phyloP scores from a whole-genome alignment of 2,329 filamentous ascomycete species.

The Trichoderma sp. region DNA sequence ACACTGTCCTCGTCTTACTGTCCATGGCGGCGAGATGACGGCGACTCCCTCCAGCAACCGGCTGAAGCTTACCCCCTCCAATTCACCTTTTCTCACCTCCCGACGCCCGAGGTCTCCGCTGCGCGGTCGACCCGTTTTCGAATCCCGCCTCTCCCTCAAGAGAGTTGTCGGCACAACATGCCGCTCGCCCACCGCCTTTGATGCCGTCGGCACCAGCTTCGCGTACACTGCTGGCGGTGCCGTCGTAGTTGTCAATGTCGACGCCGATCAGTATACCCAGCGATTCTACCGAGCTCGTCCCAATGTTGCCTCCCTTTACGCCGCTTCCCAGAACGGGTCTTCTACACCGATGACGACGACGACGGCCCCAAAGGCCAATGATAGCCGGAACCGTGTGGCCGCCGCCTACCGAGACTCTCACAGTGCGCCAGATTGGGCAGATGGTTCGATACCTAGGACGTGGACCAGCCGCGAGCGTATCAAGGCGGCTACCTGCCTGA shows the following conservation, averaged over 20 bases:
- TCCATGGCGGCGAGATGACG: constrained; percentile 58
- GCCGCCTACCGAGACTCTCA: constrained; percentile 48
- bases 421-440: constrained; percentile 52
- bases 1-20: background rate
- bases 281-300: constrained; percentile 89
- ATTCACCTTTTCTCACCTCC: constrained; percentile 64
- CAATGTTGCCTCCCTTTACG: constrained; percentile 64
- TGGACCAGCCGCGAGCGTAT: constrained; percentile 90
- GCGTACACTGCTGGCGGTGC: constrained; percentile 91
- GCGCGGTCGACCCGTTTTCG: constrained; percentile 46
- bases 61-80: constrained; percentile 71
- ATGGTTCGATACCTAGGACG: constrained; percentile 64
- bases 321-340: constrained; percentile 50
- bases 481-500: constrained; percentile 88
- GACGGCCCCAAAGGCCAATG: constrained; percentile 58
- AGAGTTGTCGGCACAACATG: constrained; percentile 91
- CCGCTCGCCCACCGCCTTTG: constrained; percentile 79
- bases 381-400: constrained; percentile 57
- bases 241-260: constrained; percentile 81
- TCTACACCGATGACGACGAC: constrained; percentile 44
- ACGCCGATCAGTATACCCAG: constrained; percentile 66
- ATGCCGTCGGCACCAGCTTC: constrained; percentile 73
- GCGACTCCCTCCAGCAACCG: constrained; percentile 56
- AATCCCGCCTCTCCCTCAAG: constrained; percentile 67
- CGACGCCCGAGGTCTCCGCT: constrained; percentile 62